phyloP scores from a whole-genome alignment of 2,329 filamentous ascomycete genomes.

The Neonectria punicea region DNA sequence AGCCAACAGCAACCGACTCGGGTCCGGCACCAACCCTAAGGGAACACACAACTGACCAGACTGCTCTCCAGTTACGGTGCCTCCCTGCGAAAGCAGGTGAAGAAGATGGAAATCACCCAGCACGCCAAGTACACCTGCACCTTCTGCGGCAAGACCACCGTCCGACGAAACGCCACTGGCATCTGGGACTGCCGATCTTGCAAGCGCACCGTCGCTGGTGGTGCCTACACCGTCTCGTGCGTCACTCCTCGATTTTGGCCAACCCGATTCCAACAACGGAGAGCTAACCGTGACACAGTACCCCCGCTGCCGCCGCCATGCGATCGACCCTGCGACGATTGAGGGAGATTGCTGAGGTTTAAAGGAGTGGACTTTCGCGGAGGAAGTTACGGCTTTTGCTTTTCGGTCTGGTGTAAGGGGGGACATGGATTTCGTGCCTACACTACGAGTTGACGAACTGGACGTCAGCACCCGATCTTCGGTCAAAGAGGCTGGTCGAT shows the following conservation, averaged over 20 bases:
- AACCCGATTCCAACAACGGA: constrained; percentile 10
- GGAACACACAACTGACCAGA: constrained; percentile 41
- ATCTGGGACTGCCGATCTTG: constrained; percentile 98
- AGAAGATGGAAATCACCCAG: constrained; percentile 99
- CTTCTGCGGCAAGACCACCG: constrained; percentile 97
- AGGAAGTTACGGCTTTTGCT: constrained; percentile 54
- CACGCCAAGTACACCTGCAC: constrained; percentile 98
- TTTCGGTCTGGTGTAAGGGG: constrained; percentile 60
- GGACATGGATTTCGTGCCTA: constrained; percentile 57
- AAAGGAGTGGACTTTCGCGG: constrained; percentile 55
- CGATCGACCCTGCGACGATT: constrained; percentile 96
- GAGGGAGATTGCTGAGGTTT: constrained; percentile 97
- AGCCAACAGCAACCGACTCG: constrained; percentile 14
- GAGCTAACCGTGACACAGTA: constrained; percentile 65
- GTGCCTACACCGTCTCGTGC: constrained; percentile 97
- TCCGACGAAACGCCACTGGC: constrained; percentile 89
- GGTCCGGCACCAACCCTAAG: constrained; percentile 11
- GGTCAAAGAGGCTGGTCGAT: constrained; percentile 55
- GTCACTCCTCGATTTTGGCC: constrained; percentile 55
- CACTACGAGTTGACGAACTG: constrained; percentile 55
- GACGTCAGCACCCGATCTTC: constrained; percentile 54
- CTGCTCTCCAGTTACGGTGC: constrained; percentile 84
- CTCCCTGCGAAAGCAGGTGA: constrained; percentile 93
- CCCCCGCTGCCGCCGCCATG: constrained; percentile 91
- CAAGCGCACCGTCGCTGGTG: constrained; percentile 80